Conservation (phyloP, 441 rosid species). For the Biscutella laevigata region DNA sequence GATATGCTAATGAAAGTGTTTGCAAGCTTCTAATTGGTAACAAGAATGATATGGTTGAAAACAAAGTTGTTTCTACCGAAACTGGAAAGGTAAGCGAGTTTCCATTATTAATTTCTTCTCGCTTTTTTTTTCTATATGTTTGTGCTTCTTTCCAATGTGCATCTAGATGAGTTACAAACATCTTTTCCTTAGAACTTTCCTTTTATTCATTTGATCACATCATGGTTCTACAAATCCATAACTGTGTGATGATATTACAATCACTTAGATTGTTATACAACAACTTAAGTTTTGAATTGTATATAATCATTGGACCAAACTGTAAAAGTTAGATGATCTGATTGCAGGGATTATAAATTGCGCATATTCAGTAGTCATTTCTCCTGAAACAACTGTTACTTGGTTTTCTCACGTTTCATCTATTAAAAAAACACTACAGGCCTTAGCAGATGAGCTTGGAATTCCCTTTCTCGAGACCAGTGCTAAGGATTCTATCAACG, state of each 20-base stretch:
- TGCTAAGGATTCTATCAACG: constrained; percentile 75
- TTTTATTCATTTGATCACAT: neutral
- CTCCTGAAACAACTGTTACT: neutral
- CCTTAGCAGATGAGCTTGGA: constrained; percentile 74
- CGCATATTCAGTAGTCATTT: neutral
- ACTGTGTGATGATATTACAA: neutral
- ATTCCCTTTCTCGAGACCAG: constrained; percentile 84
- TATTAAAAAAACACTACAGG: constrained; percentile 33
- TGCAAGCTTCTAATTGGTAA: constrained; percentile 90
- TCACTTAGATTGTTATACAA: neutral
- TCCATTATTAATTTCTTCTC: too few relatives aligned
- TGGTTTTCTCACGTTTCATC: neutral
- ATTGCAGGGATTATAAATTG: neutral
- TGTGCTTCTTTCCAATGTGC: neutral
- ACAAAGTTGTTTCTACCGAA: constrained; percentile 70
- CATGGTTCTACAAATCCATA: neutral
- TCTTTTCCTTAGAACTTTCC: neutral
- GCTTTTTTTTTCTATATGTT: too few relatives aligned
- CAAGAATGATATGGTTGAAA: constrained; percentile 77
- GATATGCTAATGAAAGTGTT: constrained; percentile 82
- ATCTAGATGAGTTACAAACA: constrained; percentile 7
- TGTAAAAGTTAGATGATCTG: neutral
- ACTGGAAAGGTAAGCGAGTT: constrained; percentile 64
- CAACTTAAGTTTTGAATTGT: neutral
- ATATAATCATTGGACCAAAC: neutral